Base-by-base conservation (phyloP, 164 flowering plant species). In the Vitis amurensis region DNA sequence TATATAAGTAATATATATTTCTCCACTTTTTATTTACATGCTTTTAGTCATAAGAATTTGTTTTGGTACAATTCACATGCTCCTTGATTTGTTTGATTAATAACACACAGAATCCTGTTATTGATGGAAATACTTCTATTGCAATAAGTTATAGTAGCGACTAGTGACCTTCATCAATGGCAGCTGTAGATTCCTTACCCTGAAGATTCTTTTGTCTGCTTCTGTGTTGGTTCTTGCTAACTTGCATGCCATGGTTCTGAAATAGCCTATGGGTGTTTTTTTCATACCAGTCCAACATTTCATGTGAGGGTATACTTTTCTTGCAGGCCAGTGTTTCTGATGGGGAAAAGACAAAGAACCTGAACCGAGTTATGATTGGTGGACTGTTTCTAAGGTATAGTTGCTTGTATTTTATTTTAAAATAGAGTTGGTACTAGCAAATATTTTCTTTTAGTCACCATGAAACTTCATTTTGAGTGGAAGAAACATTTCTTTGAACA, bases 301-400 rank as follows among this genome's bases (percentile, higher is more conserved):
- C 64, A 63, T 64, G 19, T 47, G 63, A 51, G 50, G 19, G 29
- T 64, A 14, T 70, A 27, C 29, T 66, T 61, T 61, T 30, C 66
- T 70, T 73, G 70, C 88, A 95, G 99, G 89, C 96, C 50, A 89
- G 92, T 80, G 83, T 90, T 74, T 86, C 93, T 61, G 88, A 93
- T 79, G 94, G 97, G 74, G 91, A 85, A 73, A 77, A 66, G 59
- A 77, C 91, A 56, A 89, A 80, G 59, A 85, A 79, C 77, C 80
- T 93, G 82, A 83, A 96, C 2, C 81, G 68, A 61, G 77, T 95
- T 63, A 84, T 78, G 73, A 71, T 95, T 79, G 88, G 89, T 68
- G 99, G 99, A 48, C 62, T 95, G 9, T 95, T 95, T 81, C 76
- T 95, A 73, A 91, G 99, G 99, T 92, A 77, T 27, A 60, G 8